Evolutionary conservation across 2,329 filamentous ascomycete genomes (phyloP).

Genomic region (Scedosporium minutisporum): DNA sequence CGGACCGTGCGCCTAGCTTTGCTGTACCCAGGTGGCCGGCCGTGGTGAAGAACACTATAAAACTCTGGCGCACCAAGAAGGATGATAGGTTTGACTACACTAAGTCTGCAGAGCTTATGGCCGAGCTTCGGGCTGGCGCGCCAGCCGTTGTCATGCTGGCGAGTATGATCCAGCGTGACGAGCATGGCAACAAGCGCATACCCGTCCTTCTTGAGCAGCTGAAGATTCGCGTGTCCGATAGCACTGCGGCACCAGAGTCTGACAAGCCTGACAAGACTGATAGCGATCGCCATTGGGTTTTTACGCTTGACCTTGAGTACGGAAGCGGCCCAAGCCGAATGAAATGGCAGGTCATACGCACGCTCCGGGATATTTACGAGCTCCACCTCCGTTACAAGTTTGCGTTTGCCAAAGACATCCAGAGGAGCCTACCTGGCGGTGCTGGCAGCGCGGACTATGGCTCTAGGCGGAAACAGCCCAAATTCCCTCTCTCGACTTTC

Average conservation of each 20-base stretch:
- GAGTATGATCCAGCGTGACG: constrained; percentile 95
- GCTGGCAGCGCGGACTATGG: constrained; percentile 29
- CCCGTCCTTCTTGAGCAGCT: constrained; percentile 92
- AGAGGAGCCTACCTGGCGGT: constrained; percentile 60
- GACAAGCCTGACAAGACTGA: constrained; percentile 18
- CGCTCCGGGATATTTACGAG: constrained; percentile 82
- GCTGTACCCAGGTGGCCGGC: constrained; percentile 74
- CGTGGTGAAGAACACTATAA: constrained; percentile 83
- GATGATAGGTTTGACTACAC: constrained; percentile 85
- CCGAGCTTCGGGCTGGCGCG: constrained; percentile 83
- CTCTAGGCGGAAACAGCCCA: constrained; percentile 64
- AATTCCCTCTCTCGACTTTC: constrained; percentile 81
- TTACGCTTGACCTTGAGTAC: constrained; percentile 90
- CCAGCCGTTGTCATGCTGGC: constrained; percentile 90
- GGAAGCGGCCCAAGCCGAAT: constrained; percentile 91
- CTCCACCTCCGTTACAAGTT: constrained; percentile 90
- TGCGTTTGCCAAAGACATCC: constrained; percentile 57
- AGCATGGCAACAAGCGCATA: constrained; percentile 89
- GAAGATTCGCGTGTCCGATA: constrained; percentile 79
- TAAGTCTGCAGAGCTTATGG: constrained; percentile 94
- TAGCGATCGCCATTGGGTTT: constrained; percentile 66
- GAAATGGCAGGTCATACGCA: constrained; percentile 89
- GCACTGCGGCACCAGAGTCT: constrained; percentile 55
- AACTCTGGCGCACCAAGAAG: constrained; percentile 68
- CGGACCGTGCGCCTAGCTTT: constrained; percentile 62